Base-by-base conservation (phyloP, 169 alveolate genomes). In the Haemoproteus tartakovskyi region DNA sequence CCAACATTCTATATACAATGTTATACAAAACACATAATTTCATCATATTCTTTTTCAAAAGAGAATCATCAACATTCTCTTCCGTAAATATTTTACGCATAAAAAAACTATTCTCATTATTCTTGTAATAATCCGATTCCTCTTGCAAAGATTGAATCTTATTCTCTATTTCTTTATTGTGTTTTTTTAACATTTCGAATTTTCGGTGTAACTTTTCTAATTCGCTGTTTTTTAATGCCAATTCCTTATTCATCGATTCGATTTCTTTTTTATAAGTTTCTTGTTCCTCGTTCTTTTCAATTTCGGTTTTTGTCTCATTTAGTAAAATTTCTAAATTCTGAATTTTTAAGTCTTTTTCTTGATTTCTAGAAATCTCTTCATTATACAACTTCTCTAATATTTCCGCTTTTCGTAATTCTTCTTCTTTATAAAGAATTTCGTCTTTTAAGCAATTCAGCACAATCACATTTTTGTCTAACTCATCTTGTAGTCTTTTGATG, bases 11-110 rank as follows among this genome's bases (percentile, higher is more conserved):
- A 29, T 41, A 14, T 74, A 74, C 30, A 19, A 60, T 56, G 30
- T 74, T 74, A 37, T 74, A 74, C 27, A 74, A 38, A 14, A 74
- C 43, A 29, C 56, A 56, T 43, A 74, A 37, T 27, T 74, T 74
- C 38, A 74, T 21, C 43, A 56, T 51, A 46, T 74, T 19, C 19
- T 74, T 74, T 33, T 74, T 74, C 37, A 60, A 74, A 21, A 60
- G 22, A 18, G 56, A 56, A 26, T 74, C 84, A 38, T 57, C 61
- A 54, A 47, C 38, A 74, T 74, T 74, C 46, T 74, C 84, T 12
- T 70, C 48, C 29, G 33, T 74, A 74, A 74, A 74, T 29, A 74
- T 56, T 21, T 74, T 74, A 46, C 57, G 84, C 84, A 74, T 74
- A 9, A 74, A 46, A 37, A 74, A 56, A 56, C 84, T 56, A 26